Base-by-base conservation (phyloP, 164 flowering plant genomes). In the Hamamelis virginiana region DNA sequence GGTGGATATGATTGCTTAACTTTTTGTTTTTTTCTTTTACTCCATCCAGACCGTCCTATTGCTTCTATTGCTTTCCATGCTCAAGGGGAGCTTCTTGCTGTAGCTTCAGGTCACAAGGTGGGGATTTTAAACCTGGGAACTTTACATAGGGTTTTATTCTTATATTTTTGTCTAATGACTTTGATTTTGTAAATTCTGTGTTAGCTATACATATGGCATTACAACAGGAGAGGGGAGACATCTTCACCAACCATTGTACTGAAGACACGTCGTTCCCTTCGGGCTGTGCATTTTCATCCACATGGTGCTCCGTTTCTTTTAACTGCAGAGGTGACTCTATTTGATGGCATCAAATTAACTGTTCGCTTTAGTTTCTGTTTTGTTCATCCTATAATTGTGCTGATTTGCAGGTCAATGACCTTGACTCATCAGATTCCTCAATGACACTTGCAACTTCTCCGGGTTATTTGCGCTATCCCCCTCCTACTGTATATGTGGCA, bases 51-150 rank as follows among this genome's bases (percentile, higher is more conserved):
- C 63, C 97, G 97, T 25, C 98, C 98, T 52, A 95, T 95, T 76
- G 97, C 98, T 65, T 95, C 98, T 13, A 85, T 95, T 70, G 98
- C 98, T 68, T 95, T 95, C 80, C 97, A 95, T 85, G 96, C 97
- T 67, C 85, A 81, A 69, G 98, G 97, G 50, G 97, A 92, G 48
- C 75, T 91, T 70, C 87, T 95, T 71, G 98, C 97, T 60, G 97
- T 95, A 38, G 98, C 98, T 52, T 91, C 97, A n/a, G 97, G 98
- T 27, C 97, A 92, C 81, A 95, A 95, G 97, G 98, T 95, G 55
- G 73, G 72, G 25, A 26, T 51, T 70, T 28, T 46, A 47, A 13
- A n/a, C 44, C 26, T 38, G n/a, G 53, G 28, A 46, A 53, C 8
- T 62, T 28, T 9, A 44, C 26, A 14, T 63, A 12, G 22, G 23